Evolutionary conservation across 805 yeast species (phyloP).

Genomic region (Metschnikowia similis): DNA sequence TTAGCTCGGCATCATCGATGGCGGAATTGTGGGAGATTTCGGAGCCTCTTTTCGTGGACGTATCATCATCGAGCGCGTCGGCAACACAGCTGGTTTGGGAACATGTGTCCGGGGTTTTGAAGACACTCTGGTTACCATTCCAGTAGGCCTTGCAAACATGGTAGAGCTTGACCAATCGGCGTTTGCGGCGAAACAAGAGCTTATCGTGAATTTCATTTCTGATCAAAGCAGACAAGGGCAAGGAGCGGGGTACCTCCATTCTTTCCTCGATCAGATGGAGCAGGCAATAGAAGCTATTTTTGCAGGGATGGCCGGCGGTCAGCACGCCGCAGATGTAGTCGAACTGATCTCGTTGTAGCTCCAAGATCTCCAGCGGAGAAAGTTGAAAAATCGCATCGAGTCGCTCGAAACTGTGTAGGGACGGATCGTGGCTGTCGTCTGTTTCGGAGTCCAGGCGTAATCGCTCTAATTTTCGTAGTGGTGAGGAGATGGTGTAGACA

Average conservation of each 20-base stretch:
- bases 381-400: slow-evolving; percentile 11
- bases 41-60: slow-evolving; percentile 9
- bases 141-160: slow-evolving; percentile 13
- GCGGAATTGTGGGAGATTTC: slow-evolving; percentile 3
- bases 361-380: slow-evolving; percentile 11
- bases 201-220: slow-evolving; percentile 10
- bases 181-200: slow-evolving; percentile 9
- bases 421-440: not conserved
- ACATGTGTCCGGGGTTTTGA: slow-evolving; percentile 10
- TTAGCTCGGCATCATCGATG: not conserved
- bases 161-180: slow-evolving; percentile 10
- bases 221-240: slow-evolving; percentile 11
- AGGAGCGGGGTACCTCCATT: slow-evolving; percentile 8
- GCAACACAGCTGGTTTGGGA: slow-evolving; percentile 11
- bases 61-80: not conserved
- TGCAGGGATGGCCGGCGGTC: slow-evolving; percentile 8
- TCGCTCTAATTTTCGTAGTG: slow-evolving; percentile 9
- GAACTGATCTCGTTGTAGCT: slow-evolving; percentile 10
- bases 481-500: slow-evolving; percentile 9
- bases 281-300: slow-evolving; percentile 11
- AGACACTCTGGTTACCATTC: slow-evolving; percentile 7
- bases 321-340: slow-evolving; percentile 18
- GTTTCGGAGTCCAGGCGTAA: not conserved
- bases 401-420: slow-evolving; percentile 2
- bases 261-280: slow-evolving; percentile 14